phyloP scores from a whole-genome alignment of 2,329 filamentous ascomycete species.

The Mariannaea sp. region DNA sequence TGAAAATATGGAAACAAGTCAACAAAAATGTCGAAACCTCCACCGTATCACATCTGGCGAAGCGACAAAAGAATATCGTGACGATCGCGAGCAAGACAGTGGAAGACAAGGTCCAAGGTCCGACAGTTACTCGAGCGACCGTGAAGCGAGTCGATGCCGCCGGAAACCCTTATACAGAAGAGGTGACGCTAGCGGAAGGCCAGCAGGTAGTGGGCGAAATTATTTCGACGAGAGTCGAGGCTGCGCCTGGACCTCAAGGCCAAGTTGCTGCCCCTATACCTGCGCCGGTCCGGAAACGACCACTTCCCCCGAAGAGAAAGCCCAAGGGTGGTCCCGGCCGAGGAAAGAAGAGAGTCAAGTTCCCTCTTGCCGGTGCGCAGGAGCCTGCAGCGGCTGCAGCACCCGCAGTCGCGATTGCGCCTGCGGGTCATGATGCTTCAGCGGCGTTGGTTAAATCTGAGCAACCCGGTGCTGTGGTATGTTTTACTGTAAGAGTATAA shows the following conservation, averaged over 20 bases:
- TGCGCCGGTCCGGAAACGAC: constrained; percentile 61
- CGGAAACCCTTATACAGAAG: constrained; percentile 83
- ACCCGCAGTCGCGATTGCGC: constrained; percentile 21
- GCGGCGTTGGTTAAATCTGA: constrained; percentile 47
- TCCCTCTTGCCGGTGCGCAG: constrained; percentile 45
- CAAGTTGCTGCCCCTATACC: constrained; percentile 54
- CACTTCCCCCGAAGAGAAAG: constrained; percentile 81
- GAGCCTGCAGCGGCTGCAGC: constrained; percentile 28
- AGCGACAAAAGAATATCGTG: constrained; percentile 65
- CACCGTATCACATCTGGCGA: constrained; percentile 60
- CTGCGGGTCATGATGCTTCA: constrained; percentile 44
- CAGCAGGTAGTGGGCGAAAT: constrained; percentile 83
- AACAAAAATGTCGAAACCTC: constrained; percentile 61
- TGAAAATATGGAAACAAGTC: constrained; percentile 66
- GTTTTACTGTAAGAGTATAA: neutral
- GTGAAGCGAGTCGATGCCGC: constrained; percentile 78
- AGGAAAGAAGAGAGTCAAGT: constrained; percentile 78
- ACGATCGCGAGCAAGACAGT: constrained; percentile 59
- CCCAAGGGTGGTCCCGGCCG: constrained; percentile 75
- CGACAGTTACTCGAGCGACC: constrained; percentile 75
- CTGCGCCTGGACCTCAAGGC: constrained; percentile 50
- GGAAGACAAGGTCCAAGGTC: constrained; percentile 49
- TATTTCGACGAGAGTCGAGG: constrained; percentile 62
- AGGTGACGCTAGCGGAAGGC: constrained; percentile 79
- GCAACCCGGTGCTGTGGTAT: constrained; percentile 43